Evolutionary conservation across 768 basidiomycete species (phyloP), one percentile per base, ranked within the genome.

Genomic region (Amanita brunnescens): DNA sequence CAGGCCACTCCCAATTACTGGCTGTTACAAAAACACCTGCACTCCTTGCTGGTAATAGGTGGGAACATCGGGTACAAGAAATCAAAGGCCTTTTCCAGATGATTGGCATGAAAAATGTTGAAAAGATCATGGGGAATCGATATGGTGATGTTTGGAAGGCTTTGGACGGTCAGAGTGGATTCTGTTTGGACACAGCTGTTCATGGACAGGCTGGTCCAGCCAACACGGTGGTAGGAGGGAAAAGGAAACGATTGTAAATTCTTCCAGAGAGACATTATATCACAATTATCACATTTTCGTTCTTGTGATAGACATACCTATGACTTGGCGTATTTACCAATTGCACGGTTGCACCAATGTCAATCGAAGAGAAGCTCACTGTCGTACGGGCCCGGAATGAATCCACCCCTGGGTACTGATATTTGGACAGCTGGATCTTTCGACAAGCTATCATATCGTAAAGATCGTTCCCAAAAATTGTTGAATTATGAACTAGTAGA

Each of bases 71-170:
- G 18, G 60, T 64, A 6, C 50, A 55, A 14, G 56, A 57, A 14
- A 64, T 65, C 0, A 61, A 55, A 37, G 29, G 26, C 0, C 66
- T 71, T 44, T 55, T 70, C 41, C 23, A 53, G 7, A 58, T 42
- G 6, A 56, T 72, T 39, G 68, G 67, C 10, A 26, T 53, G 6
- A 61, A 65, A 24, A 58, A 55, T 41, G 49, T 55, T 2, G 56
- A 70, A 30, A 57, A 57, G 47, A 54, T 71, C 21, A 66, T 70
- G 65, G 69, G 66, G 9, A 37, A 54, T 6, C 51, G 66, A 20
- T 67, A 64, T 54, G 44, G 35, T 1, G 70, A 70, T 49, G 63
- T 70, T 21, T 26, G 55, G 18, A 55, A 58, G n/a, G 62, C 66
- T 1, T 29, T 70, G 6, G 48, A 58, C 16, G 64, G 64, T 18